phyloP scores from a whole-genome alignment of 2,329 filamentous ascomycete species.

The Arthrobotrys entomopaga region DNA sequence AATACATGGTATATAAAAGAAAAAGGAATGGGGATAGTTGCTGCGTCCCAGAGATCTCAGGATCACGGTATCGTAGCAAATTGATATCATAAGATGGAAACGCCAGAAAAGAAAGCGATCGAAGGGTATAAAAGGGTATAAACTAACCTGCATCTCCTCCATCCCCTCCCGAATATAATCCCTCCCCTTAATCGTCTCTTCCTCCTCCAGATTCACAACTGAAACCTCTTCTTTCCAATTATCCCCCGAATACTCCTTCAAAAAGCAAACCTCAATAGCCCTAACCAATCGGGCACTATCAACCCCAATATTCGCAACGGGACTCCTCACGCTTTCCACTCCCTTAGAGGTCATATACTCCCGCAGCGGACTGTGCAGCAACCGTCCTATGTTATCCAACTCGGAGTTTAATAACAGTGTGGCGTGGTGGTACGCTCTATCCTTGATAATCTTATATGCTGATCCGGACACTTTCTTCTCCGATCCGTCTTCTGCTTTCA shows the following conservation, averaged over 20 bases:
- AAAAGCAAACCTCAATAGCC: conserved; percentile 74
- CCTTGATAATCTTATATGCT: conserved; percentile 88
- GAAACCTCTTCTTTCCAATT: background rate
- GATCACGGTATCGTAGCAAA: conserved; percentile 40
- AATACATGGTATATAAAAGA: conserved; percentile 19
- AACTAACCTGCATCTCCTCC: conserved; percentile 69
- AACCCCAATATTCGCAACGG: conserved; percentile 80
- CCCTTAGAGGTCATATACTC: conserved; percentile 81
- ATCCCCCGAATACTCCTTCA: conserved; percentile 30
- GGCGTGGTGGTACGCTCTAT: conserved; percentile 87
- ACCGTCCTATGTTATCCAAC: conserved; percentile 73
- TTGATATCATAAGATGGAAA: background rate
- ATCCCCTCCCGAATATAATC: conserved; percentile 72
- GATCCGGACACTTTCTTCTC: conserved; percentile 83
- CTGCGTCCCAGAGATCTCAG: conserved; percentile 33
- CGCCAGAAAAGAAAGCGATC: conserved; percentile 4
- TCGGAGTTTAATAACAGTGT: conserved; percentile 86
- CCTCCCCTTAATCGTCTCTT: conserved; percentile 64
- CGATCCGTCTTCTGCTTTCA: conserved; percentile 54
- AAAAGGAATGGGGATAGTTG: background rate
- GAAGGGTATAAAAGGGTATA: background rate
- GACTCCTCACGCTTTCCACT: conserved; percentile 89
- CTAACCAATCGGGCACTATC: conserved; percentile 65
- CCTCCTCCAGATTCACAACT: conserved; percentile 70
- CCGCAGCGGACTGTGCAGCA: conserved; percentile 81